phyloP scores from a whole-genome alignment of 2,329 filamentous ascomycete species.

The Calycina herbarum region DNA sequence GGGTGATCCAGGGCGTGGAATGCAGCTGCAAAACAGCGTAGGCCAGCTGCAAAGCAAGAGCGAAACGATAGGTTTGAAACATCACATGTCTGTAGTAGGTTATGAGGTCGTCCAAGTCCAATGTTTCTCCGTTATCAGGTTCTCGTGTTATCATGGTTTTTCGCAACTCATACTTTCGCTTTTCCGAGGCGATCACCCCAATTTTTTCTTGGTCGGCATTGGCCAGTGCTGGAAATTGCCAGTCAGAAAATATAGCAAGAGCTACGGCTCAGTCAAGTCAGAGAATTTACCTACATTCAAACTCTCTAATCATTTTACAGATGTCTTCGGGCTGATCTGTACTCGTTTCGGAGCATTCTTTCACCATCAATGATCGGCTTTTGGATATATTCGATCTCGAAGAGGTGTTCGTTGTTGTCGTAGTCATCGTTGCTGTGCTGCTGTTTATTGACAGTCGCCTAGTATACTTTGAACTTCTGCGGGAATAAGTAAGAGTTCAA shows the following conservation, averaged over 20 bases:
- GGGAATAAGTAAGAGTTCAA: too few relatives aligned
- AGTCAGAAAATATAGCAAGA: background rate
- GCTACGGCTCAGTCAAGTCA: background rate
- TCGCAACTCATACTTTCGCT: background rate
- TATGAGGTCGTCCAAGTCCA: background rate
- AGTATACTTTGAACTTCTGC: background rate
- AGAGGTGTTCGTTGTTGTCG: background rate
- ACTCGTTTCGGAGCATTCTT: background rate
- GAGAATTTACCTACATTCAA: background rate
- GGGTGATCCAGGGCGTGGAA: background rate
- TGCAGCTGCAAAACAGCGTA: background rate
- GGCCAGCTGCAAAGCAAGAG: background rate
- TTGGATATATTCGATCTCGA: background rate
- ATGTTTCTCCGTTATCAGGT: background rate
- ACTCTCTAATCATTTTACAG: background rate
- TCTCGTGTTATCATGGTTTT: background rate
- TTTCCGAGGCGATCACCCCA: background rate
- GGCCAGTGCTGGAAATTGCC: background rate
- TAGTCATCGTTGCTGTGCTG: constrained; percentile 3
- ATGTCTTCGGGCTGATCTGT: background rate
- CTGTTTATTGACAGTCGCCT: constrained; percentile 1
- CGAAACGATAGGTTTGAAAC: background rate
- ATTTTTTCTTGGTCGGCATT: background rate
- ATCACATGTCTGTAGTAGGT: background rate
- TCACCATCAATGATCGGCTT: background rate